These are phyloP conservation scores for Cladorrhinum samala DNA, from an alignment of 495 filamentous ascomycete species.

Conservation along the genomic window DNA sequence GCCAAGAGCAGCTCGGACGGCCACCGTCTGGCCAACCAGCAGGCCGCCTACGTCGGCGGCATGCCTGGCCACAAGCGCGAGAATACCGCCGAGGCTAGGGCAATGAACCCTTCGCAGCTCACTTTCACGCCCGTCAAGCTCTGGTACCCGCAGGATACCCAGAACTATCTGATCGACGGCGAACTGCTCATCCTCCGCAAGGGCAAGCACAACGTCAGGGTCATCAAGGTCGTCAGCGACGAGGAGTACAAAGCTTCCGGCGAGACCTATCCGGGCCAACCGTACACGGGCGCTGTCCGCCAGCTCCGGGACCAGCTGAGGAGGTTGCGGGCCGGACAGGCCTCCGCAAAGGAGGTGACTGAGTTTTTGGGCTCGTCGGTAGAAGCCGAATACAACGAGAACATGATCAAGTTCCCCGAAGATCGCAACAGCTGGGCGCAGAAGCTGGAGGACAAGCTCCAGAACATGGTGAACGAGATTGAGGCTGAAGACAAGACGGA, in stretches of 20 bases:
- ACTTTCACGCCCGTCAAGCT: slow-evolving; percentile 55
- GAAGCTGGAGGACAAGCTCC: too few relatives aligned
- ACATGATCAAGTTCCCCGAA: too few relatives aligned
- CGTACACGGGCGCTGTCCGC: slow-evolving; percentile 32
- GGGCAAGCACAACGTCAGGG: slow-evolving; percentile 75
- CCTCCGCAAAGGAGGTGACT: slow-evolving; percentile 5
- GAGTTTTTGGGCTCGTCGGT: slow-evolving; percentile 11
- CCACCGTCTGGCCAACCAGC: slow-evolving; percentile 52
- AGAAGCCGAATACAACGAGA: too few relatives aligned
- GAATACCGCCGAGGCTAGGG: neutral
- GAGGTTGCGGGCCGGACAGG: slow-evolving; percentile 12
- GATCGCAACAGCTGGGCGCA: too few relatives aligned
- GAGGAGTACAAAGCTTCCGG: slow-evolving; percentile 52
- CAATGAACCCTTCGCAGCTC: slow-evolving; percentile 52
- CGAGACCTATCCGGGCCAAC: slow-evolving; percentile 39
- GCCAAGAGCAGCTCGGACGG: slow-evolving; percentile 59
- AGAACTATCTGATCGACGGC: slow-evolving; percentile 57
- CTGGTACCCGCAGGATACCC: slow-evolving; percentile 52
- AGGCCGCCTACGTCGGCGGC: slow-evolving; percentile 62
- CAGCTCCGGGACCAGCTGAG: slow-evolving; percentile 21
- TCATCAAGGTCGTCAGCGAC: slow-evolving; percentile 67
- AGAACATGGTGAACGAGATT: too few relatives aligned
- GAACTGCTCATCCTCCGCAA: slow-evolving; percentile 61
- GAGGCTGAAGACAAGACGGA: too few relatives aligned
- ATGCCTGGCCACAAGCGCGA: slow-evolving; percentile 37